These are phyloP conservation scores for Jaenimonas drosophilae DNA, from an alignment of 208 protist genomes.

Conservation along the genomic window DNA sequence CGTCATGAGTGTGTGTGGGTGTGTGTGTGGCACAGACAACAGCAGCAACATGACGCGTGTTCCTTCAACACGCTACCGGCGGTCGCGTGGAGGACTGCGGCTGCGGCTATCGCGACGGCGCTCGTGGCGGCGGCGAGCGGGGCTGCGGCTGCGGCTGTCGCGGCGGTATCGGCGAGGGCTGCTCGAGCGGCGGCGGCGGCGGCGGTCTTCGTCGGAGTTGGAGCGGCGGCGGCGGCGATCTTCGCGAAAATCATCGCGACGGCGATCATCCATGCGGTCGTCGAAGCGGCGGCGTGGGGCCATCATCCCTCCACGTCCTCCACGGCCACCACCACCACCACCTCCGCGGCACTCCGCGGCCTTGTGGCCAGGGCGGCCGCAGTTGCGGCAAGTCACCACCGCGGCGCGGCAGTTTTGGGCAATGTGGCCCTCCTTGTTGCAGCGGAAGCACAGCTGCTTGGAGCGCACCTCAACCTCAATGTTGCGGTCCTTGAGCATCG, in stretches of 20 bases:
- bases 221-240: slow-evolving; percentile 5
- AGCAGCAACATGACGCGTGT: not conserved
- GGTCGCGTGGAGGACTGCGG: slow-evolving; percentile 8
- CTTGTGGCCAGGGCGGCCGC: slow-evolving; percentile 32
- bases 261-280: slow-evolving; percentile 2
- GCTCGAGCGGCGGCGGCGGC: slow-evolving; percentile 25
- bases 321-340: slow-evolving; percentile 6
- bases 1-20: slow-evolving; percentile 6
- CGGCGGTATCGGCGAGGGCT: slow-evolving; percentile 22
- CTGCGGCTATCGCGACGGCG: slow-evolving; percentile 6
- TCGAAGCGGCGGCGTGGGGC: slow-evolving; percentile 12
- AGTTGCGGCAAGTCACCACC: slow-evolving; percentile 25
- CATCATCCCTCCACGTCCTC: too few species aligned
- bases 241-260: slow-evolving; percentile 4
- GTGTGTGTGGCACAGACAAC: not conserved
- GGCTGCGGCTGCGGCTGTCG: slow-evolving; percentile 23
- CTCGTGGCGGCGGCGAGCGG: slow-evolving; percentile 4
- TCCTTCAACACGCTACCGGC: slow-evolving; percentile 1
- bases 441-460: slow-evolving; percentile 48
- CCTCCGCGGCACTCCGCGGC: slow-evolving; percentile 23
- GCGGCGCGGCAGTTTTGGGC: slow-evolving; percentile 28
- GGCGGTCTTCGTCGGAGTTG: slow-evolving; percentile 16
- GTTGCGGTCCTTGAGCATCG: slow-evolving; percentile 18
- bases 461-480: slow-evolving; percentile 33
- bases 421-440: slow-evolving; percentile 56